Base-by-base conservation (phyloP, 2,329 filamentous ascomycete species). In the Phialocephala sp. region DNA sequence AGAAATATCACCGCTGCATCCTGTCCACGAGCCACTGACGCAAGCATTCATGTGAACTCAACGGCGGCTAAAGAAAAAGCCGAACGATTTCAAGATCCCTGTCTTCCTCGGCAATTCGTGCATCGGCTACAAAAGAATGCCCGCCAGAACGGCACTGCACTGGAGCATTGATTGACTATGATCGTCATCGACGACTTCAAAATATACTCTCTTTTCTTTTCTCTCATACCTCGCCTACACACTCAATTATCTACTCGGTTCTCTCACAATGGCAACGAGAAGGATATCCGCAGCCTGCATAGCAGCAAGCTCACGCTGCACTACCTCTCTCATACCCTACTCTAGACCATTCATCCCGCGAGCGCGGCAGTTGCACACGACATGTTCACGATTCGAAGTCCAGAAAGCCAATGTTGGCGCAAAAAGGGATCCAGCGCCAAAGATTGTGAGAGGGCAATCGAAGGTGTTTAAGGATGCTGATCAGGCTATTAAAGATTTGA, bases 381-480 rank as follows among this genome's bases (percentile, higher is more conserved):
- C 67, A 18, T 18, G 59, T 11, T 59, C 59, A 58, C 35, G 65
- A 22, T 64, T 60, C 15, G 68, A 72, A 52, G 24, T 11, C 1
- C 67, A 70, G 41, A 69, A 70, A 58, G 66, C 72, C 39, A 72
- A 73, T 57, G 66, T 65, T 20, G 66, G 64, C 14, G 63, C 62
- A 35, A 72, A 72, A 58, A 43, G 70, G 52, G 69, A 71, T 67
- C 41, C 69, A 15, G 69, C 70, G 8, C 71, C 73, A 3, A 68
- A 69, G 37, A 59, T 71, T 59, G 64, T 69, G 4, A 61, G 72
- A 37, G 71, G 72, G 4, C 61, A 47, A 8, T 72, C 69, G 15
- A 75, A 75, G 59, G 36, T 75, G 14, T 75, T 67, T 27, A 73
- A 71, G 56, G 61, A 69, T 67, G 73, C 72, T 11, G 72, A 74